phyloP scores from a whole-genome alignment of 176 grass and related monocot genomes.

The Lolium multiflorum region DNA sequence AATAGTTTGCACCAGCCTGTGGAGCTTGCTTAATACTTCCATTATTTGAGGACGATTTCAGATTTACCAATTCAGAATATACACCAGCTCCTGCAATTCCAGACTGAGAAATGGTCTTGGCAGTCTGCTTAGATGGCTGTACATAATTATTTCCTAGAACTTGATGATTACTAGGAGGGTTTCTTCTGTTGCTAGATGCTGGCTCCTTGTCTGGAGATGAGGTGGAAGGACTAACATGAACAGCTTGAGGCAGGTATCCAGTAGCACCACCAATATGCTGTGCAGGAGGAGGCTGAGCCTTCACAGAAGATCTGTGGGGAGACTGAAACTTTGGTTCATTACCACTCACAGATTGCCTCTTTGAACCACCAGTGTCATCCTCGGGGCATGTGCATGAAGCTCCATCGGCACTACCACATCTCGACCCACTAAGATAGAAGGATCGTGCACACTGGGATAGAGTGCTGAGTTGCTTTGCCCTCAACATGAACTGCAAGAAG shows the following conservation, averaged over 20 bases:
- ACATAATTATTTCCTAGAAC: constrained; percentile 44
- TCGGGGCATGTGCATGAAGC: constrained; percentile 80
- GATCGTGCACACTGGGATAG: constrained; percentile 86
- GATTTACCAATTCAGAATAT: constrained; percentile 62
- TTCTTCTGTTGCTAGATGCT: constrained; percentile 44
- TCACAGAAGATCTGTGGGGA: constrained; percentile 47
- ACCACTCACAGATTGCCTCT: constrained; percentile 51
- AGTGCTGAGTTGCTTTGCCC: constrained; percentile 87
- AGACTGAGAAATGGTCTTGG: constrained; percentile 53
- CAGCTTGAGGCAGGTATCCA: constrained; percentile 33
- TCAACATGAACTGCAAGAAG: constrained; percentile 86
- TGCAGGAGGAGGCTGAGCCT: constrained; percentile 44
- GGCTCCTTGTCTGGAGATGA: constrained; percentile 50
- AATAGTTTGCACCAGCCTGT: constrained; percentile 43
- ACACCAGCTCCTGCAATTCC: constrained; percentile 56
- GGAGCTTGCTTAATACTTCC: constrained; percentile 40
- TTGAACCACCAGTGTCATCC: constrained; percentile 73
- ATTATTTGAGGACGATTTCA: constrained; percentile 49
- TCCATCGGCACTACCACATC: constrained; percentile 73
- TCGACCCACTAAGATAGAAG: constrained; percentile 90
- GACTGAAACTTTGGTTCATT: constrained; percentile 45
- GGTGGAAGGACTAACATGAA: constrained; percentile 47
- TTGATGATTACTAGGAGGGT: constrained; percentile 27
- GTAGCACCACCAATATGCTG: constrained; percentile 49
- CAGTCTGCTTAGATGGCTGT: constrained; percentile 54